phyloP scores from a whole-genome alignment of 805 yeast species.

The Candida sonorensis region DNA sequence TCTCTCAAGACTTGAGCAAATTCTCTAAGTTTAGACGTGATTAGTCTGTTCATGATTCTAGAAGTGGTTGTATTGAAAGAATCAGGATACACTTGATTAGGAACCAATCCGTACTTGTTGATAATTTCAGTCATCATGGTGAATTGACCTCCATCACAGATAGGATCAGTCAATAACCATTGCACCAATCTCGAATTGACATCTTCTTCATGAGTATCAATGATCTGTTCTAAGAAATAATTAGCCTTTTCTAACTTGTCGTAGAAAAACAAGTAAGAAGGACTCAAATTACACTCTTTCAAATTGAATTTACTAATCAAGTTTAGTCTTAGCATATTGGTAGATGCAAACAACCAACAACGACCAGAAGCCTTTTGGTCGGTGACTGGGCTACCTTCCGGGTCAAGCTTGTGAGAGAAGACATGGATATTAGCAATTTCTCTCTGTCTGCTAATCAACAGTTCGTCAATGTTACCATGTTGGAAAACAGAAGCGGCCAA shows the following conservation, averaged over 20 bases:
- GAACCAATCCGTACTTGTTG: slow-evolving; percentile 77
- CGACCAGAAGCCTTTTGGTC: slow-evolving; percentile 75
- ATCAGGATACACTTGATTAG: slow-evolving; percentile 69
- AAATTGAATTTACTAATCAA: slow-evolving; percentile 58
- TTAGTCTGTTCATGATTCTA: slow-evolving; percentile 46
- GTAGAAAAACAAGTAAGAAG: slow-evolving; percentile 72
- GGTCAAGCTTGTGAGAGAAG: slow-evolving; percentile 36
- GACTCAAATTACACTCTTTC: slow-evolving; percentile 68
- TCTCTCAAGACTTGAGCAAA: slow-evolving; percentile 65
- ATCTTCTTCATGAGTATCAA: slow-evolving; percentile 59
- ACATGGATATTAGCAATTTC: slow-evolving; percentile 28
- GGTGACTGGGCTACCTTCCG: slow-evolving; percentile 58
- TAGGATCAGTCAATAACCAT: slow-evolving; percentile 57
- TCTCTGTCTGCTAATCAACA: slow-evolving; percentile 31
- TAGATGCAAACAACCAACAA: slow-evolving; percentile 86
- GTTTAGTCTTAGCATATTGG: slow-evolving; percentile 61
- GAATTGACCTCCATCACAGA: slow-evolving; percentile 84
- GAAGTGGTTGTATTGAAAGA: slow-evolving; percentile 47
- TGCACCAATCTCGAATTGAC: slow-evolving; percentile 68
- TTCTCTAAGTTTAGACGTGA: slow-evolving; percentile 70
- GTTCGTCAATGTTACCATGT: slow-evolving; percentile 31
- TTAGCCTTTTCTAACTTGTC: slow-evolving; percentile 84
- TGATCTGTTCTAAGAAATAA: slow-evolving; percentile 68
- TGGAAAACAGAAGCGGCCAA: slow-evolving; percentile 27
- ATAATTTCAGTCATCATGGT: slow-evolving; percentile 74